phyloP scores from a whole-genome alignment of 2,329 filamentous ascomycete genomes.

The Diaporthe aspalathi region DNA sequence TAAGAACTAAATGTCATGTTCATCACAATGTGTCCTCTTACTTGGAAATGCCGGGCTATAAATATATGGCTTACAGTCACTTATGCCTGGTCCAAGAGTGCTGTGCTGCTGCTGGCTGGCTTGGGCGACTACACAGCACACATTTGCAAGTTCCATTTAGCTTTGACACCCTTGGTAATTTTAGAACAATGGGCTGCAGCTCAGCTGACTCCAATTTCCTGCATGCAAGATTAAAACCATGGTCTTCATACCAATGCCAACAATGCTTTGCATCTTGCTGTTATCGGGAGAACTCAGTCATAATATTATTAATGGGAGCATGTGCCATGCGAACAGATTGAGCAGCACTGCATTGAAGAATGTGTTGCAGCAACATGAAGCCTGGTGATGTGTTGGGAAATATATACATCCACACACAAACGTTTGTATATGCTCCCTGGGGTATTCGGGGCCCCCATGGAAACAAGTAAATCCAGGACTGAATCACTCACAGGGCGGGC shows the following conservation, averaged over 20 bases:
- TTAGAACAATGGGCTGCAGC: not conserved
- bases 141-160: constrained; percentile 3
- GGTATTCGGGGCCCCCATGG: not conserved
- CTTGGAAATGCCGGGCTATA: not conserved
- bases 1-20: not conserved
- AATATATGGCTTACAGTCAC: not conserved
- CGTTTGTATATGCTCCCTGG: not conserved
- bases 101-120: too few relatives aligned
- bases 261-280: not conserved
- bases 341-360: not conserved
- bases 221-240: not conserved
- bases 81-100: not conserved
- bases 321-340: not conserved
- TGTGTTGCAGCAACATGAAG: too few relatives aligned
- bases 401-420: not conserved
- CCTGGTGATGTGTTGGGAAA: too few relatives aligned
- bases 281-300: too few relatives aligned
- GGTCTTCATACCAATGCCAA: not conserved
- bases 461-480: not conserved
- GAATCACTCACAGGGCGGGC: not conserved
- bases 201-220: not conserved
- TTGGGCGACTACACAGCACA: not conserved
- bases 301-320: not conserved
- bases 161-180: constrained; percentile 14
- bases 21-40: not conserved